Conservation (phyloP, 192 early-diverging fungal genomes). For the Rhizoclosmatium globosum region DNA sequence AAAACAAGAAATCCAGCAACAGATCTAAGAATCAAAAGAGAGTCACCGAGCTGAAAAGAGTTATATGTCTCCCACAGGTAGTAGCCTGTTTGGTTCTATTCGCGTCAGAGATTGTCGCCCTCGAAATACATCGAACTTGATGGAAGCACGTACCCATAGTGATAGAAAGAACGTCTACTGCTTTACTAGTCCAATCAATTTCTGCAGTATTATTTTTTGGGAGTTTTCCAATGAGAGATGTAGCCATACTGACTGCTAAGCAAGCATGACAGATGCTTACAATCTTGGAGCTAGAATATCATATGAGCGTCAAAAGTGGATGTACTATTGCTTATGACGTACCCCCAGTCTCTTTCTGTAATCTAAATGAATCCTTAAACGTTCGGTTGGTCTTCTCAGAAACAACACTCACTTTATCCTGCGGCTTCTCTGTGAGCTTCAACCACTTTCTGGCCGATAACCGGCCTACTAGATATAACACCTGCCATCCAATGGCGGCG, state of each 20-base stretch:
- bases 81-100: slow-evolving; percentile 51
- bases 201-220: slow-evolving; percentile 71
- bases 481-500: slow-evolving; percentile 41
- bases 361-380: slow-evolving; percentile 10
- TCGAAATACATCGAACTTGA: background rate
- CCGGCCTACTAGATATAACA: background rate
- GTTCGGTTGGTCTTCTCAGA: no score
- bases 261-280: slow-evolving; percentile 67
- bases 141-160: slow-evolving; percentile 76
- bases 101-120: background rate
- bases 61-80: slow-evolving; percentile 90
- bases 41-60: slow-evolving; percentile 70
- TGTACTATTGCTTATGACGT: background rate
- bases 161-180: slow-evolving; percentile 79
- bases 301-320: slow-evolving; percentile 73
- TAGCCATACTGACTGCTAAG: no score
- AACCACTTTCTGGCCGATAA: background rate
- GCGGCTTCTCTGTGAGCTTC: background rate
- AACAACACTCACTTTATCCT: background rate
- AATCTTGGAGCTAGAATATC: slow-evolving; percentile 74
- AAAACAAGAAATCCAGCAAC: slow-evolving; percentile 78
- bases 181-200: slow-evolving; percentile 74
- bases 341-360: slow-evolving; percentile 60
- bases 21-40: slow-evolving; percentile 87
- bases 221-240: no score